Evolutionary conservation across 1,284 basidiomycete genomes (phyloP), one percentile per base, ranked within the genome.

Genomic region (Meripilus lineatus): DNA sequence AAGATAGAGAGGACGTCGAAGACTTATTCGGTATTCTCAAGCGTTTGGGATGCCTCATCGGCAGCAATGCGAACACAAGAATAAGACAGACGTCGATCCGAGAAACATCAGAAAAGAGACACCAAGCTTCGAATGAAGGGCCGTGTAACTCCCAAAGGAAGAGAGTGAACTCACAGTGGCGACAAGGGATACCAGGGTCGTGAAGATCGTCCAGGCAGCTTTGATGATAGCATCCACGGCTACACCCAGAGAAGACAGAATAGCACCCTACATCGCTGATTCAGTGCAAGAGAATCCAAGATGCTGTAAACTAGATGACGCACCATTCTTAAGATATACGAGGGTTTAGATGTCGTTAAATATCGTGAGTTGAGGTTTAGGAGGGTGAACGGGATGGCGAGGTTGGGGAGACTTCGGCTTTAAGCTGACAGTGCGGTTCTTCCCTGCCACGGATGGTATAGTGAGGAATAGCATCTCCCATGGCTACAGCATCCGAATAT

Each of bases 201-300:
- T 70, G 44, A 80, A 55, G 1, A 79, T 65, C 45, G 50, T 53
- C 17, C 75, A 75, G 44, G 79, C 75, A 13, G 75, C 76, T 45
- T 65, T 67, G 48, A 79, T 69, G 43, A 80, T 58, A 46, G 71
- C 62, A 40, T 71, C 71, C 42, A 79, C 74, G 28, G 67, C 75
- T 45, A 57, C 51, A 14, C 75, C 77, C 38, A 79, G 78, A 43
- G 77, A 70, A 51, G 74, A 76, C 53, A 79, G 64, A 28, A 79
- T 66, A 15, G 72, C 69, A 13, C 75, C 75, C 75, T 77, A 32
- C n/a, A n/a, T n/a, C n/a, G n/a, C n/a, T n/a, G n/a, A n/a, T 15
- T 30, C n/a, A 30, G n/a, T 30, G 5, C 32, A 18, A 7, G 15
- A 38, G 17, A 32, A 4, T 26, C 5, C 15, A 40, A 25, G 24